These are phyloP conservation scores for Mariannaea sp. DNA, from an alignment of 2,329 filamentous ascomycete genomes.

Conservation along the genomic window DNA sequence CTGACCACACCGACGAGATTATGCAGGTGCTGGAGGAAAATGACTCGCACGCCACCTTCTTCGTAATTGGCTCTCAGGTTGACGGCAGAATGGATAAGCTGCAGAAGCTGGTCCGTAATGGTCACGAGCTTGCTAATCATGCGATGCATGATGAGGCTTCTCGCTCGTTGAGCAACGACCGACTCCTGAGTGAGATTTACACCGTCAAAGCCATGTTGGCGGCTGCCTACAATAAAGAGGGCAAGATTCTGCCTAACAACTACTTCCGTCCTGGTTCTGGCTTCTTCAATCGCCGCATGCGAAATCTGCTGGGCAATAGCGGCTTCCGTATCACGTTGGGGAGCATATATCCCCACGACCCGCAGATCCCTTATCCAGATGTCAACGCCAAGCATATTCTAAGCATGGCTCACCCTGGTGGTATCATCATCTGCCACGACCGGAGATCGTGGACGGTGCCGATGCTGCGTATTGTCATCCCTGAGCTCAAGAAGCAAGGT, in stretches of 20 bases:
- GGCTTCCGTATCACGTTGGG: slow-evolving; percentile 79
- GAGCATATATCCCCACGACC: slow-evolving; percentile 86
- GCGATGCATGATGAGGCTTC: slow-evolving; percentile 87
- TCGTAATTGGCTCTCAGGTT: slow-evolving; percentile 83
- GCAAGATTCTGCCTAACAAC: slow-evolving; percentile 53
- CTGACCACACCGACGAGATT: slow-evolving; percentile 71
- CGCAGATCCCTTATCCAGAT: slow-evolving; percentile 73
- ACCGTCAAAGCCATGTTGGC: slow-evolving; percentile 66
- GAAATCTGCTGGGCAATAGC: slow-evolving; percentile 60
- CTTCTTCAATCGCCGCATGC: slow-evolving; percentile 77
- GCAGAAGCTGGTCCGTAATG: slow-evolving; percentile 60
- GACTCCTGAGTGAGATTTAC: slow-evolving; percentile 66
- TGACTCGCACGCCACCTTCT: slow-evolving; percentile 80
- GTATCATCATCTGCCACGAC: slow-evolving; percentile 87
- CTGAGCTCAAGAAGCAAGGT: slow-evolving; percentile 70
- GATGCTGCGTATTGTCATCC: slow-evolving; percentile 75
- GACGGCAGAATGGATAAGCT: slow-evolving; percentile 59
- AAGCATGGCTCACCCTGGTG: slow-evolving; percentile 77
- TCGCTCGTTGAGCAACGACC: slow-evolving; percentile 60
- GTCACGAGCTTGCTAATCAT: slow-evolving; percentile 82
- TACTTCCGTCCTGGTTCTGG: slow-evolving; percentile 87
- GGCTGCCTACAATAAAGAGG: slow-evolving; percentile 58
- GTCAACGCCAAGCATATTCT: slow-evolving; percentile 80
- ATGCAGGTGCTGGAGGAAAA: slow-evolving; percentile 68
- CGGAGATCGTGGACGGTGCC: slow-evolving; percentile 79